Percentiles rank a stretch among this genome's conserved stretches.
Conservation (phyloP, 2,329 filamentous ascomycete genomes). For the Scleromitrula shiraiana region DNA sequence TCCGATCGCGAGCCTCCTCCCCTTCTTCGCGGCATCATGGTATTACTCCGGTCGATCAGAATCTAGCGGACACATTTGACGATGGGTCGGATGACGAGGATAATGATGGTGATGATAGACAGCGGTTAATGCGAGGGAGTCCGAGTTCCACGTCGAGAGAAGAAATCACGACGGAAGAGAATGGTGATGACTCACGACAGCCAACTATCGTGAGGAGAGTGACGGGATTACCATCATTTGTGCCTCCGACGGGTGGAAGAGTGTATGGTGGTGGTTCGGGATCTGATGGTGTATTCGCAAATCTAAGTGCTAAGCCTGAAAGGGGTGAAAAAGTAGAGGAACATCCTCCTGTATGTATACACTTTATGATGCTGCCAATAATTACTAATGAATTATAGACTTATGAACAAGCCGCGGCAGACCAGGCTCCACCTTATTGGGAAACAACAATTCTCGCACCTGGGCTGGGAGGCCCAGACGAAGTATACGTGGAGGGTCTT, state of each 20-base stretch:
- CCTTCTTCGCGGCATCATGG: conserved; percentile 38
- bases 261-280: conserved; percentile 68
- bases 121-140: conserved; percentile 71
- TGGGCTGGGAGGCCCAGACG: conserved; percentile 79
- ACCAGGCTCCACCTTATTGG: conserved; percentile 96
- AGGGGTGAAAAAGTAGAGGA: conserved; percentile 75
- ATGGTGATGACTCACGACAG: conserved; percentile 13
- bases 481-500: conserved; percentile 94
- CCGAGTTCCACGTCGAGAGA: conserved; percentile 25
- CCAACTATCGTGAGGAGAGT: conserved; percentile 21
- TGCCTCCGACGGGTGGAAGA: conserved; percentile 29
- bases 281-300: conserved; percentile 93
- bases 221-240: conserved; percentile 25
- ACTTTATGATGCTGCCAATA: conserved; percentile 3
- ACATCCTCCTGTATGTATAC: conserved; percentile 74
- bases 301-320: conserved; percentile 85
- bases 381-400: conserved; percentile 47
- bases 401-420: conserved; percentile 95
- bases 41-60: conserved; percentile 53
- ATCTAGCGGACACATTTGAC: conserved; percentile 87
- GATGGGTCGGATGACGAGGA: conserved; percentile 68
- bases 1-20: conserved; percentile 76
- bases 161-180: conserved; percentile 22
- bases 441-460: conserved; percentile 96
- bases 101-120: conserved; percentile 71